A percentile compares a stretch with the other conserved stretches of the same genome.
Evolutionary conservation across 257 asterid species (phyloP).

Genomic region (Solanum acaule): DNA sequence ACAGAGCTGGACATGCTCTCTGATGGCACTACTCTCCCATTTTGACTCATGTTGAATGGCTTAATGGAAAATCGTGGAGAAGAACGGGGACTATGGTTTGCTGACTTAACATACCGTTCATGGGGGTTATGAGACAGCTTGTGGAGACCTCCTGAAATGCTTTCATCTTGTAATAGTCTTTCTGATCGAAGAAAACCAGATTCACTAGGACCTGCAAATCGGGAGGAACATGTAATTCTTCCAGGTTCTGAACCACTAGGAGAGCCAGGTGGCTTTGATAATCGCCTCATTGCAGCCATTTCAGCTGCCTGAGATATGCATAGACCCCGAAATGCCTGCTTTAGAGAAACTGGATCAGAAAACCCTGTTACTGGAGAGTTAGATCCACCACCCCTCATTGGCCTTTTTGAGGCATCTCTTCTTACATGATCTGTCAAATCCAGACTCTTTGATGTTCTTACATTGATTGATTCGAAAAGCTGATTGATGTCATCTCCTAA

Average conservation of each 20-base stretch:
- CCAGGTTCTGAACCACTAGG: constrained; percentile 68
- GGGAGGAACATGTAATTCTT: constrained; percentile 20
- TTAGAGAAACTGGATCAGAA: constrained; percentile 79
- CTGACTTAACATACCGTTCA: constrained; percentile 27
- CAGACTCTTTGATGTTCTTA: constrained; percentile 32
- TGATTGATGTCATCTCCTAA: constrained; percentile 39
- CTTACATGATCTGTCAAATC: constrained; percentile 30
- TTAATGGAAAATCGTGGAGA: constrained; percentile 24
- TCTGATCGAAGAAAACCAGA: neutral
- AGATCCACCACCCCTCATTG: constrained; percentile 53
- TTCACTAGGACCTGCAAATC: neutral
- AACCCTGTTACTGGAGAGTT: constrained; percentile 66
- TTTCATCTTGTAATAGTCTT: constrained; percentile 26
- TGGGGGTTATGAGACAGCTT: constrained; percentile 4
- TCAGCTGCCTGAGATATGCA: constrained; percentile 98
- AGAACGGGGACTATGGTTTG: constrained; percentile 21
- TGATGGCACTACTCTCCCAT: constrained; percentile 5
- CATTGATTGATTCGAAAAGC: constrained; percentile 37
- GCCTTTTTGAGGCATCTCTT: constrained; percentile 56
- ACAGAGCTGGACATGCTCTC: constrained; percentile 10
- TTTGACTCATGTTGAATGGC: constrained; percentile 8
- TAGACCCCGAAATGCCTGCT: constrained; percentile 84
- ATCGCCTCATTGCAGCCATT: constrained; percentile 67
- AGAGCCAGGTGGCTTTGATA: constrained; percentile 61
- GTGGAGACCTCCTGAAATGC: constrained; percentile 29